Conservation (phyloP, 1,284 basidiomycete species). For the Fomitopsis palustris region DNA sequence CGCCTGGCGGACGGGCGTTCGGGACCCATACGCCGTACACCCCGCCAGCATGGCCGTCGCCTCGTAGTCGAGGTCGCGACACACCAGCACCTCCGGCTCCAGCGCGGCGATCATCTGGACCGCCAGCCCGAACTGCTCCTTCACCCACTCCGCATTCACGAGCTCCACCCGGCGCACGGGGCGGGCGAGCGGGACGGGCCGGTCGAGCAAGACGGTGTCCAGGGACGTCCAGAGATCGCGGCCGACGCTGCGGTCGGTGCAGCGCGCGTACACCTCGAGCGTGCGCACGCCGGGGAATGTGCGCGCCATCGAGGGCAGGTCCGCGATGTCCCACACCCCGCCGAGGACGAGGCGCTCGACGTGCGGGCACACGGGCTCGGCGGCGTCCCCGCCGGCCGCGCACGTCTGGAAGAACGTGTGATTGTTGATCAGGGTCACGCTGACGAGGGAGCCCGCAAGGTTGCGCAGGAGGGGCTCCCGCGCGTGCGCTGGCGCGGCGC, state of each 20-base stretch:
- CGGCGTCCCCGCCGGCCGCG: too few species aligned
- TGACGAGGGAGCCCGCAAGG: neutral
- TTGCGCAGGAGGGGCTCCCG: neutral
- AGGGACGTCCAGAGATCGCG: neutral
- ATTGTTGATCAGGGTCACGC: neutral
- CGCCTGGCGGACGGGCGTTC: neutral
- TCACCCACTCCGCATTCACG: neutral
- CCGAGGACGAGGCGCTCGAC: neutral
- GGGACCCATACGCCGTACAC: neutral
- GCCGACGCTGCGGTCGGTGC: neutral
- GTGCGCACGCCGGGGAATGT: neutral
- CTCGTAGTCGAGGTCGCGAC: neutral
- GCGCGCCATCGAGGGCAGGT: neutral
- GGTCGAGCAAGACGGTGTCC: neutral
- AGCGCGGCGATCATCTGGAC: neutral
- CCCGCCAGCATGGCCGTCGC: neutral
- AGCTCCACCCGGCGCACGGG: neutral
- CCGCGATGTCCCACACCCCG: neutral
- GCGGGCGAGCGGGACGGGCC: neutral
- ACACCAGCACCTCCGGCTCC: neutral
- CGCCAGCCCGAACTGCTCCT: neutral
- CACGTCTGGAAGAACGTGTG: neutral
- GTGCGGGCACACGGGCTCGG: neutral
- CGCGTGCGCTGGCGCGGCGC: neutral
- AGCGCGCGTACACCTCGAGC: neutral